phyloP scores from a whole-genome alignment of 2,329 filamentous ascomycete genomes.

The Didymella sp. region DNA sequence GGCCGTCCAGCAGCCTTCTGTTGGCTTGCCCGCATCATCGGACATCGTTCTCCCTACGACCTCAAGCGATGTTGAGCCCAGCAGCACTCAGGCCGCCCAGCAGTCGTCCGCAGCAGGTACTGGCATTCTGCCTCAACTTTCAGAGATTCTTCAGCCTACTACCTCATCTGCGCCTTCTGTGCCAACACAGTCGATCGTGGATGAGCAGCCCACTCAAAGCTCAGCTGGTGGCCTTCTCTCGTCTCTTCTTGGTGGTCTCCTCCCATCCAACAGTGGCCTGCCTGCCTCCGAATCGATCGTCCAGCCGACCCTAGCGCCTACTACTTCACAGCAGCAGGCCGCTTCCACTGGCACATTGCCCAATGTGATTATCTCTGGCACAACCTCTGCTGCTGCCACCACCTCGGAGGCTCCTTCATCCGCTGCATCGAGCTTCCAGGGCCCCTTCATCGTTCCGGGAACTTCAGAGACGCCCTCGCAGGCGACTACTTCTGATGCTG shows the following conservation, averaged over 20 bases:
- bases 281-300: constrained; percentile 10
- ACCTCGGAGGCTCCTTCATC: constrained; percentile 13
- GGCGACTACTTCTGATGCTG: constrained; percentile 14
- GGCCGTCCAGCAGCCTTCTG: background rate
- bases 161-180: constrained; percentile 15
- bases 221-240: constrained; percentile 13
- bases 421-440: constrained; percentile 29
- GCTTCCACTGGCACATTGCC: constrained; percentile 24
- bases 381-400: constrained; percentile 18
- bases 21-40: background rate
- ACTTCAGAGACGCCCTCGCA: constrained; percentile 18
- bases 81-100: too few species aligned
- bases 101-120: too few species aligned
- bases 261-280: constrained; percentile 20
- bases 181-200: constrained; percentile 25
- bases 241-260: constrained; percentile 8
- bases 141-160: constrained; percentile 4
- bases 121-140: constrained; percentile 4
- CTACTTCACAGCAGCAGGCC: constrained; percentile 16
- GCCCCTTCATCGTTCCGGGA: constrained; percentile 36
- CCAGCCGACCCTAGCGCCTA: constrained; percentile 6
- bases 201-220: constrained; percentile 8
- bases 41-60: constrained; percentile 3
- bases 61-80: too few species aligned
- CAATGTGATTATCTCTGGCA: constrained; percentile 27